Evolutionary conservation across 305 asterid species (phyloP), one percentile per base, ranked within the genome.

Genomic region (Fraxinus sp.): DNA sequence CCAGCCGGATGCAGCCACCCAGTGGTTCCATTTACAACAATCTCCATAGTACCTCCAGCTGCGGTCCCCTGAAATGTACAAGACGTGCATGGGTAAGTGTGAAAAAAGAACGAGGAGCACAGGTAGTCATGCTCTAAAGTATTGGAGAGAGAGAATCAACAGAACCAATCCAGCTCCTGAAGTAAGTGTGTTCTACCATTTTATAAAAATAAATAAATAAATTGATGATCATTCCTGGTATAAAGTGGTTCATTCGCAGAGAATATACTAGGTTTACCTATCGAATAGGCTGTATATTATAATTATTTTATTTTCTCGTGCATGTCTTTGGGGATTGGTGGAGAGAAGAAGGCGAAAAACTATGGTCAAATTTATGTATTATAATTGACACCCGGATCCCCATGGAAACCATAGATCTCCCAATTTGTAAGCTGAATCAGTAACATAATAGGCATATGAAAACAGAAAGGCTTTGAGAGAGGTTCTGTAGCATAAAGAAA

Each of bases 1-100:
- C 99, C 99, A 41, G 93, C 91, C 8, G 97, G 97, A 84, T 95
- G 98, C 82, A 95, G 87, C 91, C 90, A 88, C 35, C 99, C 99
- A 0, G 98, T 95, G 44, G 94, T 89, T 55, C 94, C 94, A 32
- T 95, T 90, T 6, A 92, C 90, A 7, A 95, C 97, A 49, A 95
- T 94, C 90, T 95, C 99, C 78, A 62, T 87, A 46, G 98, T 94
- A 78, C 99, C 99, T 73, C 99, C 99, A 76, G 99, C 98, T 75
- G 99, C 97, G 11, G 99, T 95, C 11, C 99, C 99, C 99, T 95
- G 88, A 28, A 77, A 84, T 82, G 73, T 80, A 82, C 9, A 80
- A 4, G 81, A 79, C 64, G 55, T 28, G 28, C 16, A 70, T 33
- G 7, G 22, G 20, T 49, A 49, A 49, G 20, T 46, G 16, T 11